A percentile compares a stretch with the other conserved stretches of the same genome.
phyloP scores from a whole-genome alignment of 2,329 filamentous ascomycete genomes.

The Phaeosphaeriaceae sp. region DNA sequence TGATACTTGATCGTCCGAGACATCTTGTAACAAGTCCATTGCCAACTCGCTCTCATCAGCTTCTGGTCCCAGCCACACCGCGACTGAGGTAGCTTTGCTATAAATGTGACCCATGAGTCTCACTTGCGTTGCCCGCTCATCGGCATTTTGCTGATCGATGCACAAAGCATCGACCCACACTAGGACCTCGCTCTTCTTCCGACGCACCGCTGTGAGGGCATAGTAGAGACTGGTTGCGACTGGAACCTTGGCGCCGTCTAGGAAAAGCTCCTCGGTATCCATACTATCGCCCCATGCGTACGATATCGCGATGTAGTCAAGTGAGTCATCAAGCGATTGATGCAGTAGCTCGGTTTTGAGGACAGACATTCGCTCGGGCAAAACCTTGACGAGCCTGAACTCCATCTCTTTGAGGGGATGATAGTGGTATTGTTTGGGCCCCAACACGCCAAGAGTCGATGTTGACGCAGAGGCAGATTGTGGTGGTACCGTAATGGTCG shows the following conservation, averaged over 20 bases:
- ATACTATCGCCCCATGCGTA: slow-evolving; percentile 45
- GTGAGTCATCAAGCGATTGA: slow-evolving; percentile 16
- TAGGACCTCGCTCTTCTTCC: slow-evolving; percentile 12
- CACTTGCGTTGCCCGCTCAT: slow-evolving; percentile 26
- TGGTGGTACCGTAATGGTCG: neutral
- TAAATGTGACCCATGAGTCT: slow-evolving; percentile 30
- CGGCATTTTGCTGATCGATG: slow-evolving; percentile 33
- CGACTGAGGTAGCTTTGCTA: slow-evolving; percentile 15
- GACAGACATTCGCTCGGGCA: slow-evolving; percentile 16
- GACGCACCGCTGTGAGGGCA: slow-evolving; percentile 20
- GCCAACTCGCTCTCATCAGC: slow-evolving; percentile 35
- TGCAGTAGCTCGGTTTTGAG: slow-evolving; percentile 24
- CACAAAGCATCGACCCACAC: slow-evolving; percentile 41
- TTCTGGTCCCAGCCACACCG: slow-evolving; percentile 38
- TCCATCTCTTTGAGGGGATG: slow-evolving; percentile 11
- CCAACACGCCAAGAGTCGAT: slow-evolving; percentile 8
- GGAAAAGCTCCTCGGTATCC: slow-evolving; percentile 18
- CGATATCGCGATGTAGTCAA: slow-evolving; percentile 41
- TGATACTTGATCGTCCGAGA: slow-evolving; percentile 6
- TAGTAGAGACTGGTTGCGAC: slow-evolving; percentile 23
- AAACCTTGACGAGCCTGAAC: slow-evolving; percentile 20
- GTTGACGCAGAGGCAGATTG: neutral
- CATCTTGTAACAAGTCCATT: slow-evolving; percentile 37
- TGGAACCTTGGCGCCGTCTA: slow-evolving; percentile 15
- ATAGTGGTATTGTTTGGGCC: slow-evolving; percentile 12